These are phyloP conservation scores for Entomortierella lignicola DNA, from an alignment of 192 early-diverging fungal species.

Conservation along the genomic window DNA sequence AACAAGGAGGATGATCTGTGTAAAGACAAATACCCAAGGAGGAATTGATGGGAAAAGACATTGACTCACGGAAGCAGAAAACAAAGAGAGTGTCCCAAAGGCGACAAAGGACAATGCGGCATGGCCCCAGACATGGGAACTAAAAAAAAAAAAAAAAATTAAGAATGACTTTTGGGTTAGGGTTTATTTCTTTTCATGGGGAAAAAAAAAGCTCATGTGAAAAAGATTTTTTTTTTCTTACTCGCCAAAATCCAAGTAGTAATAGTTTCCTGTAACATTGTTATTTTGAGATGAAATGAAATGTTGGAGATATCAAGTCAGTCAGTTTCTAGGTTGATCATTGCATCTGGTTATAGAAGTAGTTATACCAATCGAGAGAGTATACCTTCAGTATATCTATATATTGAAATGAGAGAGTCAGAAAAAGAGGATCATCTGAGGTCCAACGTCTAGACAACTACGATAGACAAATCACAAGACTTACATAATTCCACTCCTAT, in stretches of 20 bases:
- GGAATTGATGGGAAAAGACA: conserved; percentile 37
- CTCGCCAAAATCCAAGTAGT: conserved; percentile 54
- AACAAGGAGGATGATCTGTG: conserved; percentile 44
- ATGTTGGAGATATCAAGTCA: no score
- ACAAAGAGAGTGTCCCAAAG: conserved; percentile 45
- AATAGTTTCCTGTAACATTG: conserved; percentile 46
- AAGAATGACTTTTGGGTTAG: no score
- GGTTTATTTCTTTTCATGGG: no score
- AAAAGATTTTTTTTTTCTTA: no score
- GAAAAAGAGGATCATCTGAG: not conserved
- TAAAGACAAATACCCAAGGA: conserved; percentile 47
- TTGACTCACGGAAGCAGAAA: conserved; percentile 41
- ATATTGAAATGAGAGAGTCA: not conserved
- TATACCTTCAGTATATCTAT: conserved; percentile 42
- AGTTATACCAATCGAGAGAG: no score
- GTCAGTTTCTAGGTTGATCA: no score
- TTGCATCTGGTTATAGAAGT: no score
- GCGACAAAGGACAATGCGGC: conserved; percentile 38
- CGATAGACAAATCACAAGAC: not conserved
- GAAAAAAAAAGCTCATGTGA: not conserved
- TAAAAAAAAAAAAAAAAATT: not conserved
- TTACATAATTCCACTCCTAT: conserved; percentile 28
- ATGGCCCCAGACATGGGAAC: conserved; percentile 50
- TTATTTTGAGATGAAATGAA: no score
- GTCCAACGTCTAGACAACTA: no score